Evolutionary conservation across 108 stramenopile species (phyloP), one percentile per base, ranked within the genome.

Genomic region (Cyclotella distinguenda): DNA sequence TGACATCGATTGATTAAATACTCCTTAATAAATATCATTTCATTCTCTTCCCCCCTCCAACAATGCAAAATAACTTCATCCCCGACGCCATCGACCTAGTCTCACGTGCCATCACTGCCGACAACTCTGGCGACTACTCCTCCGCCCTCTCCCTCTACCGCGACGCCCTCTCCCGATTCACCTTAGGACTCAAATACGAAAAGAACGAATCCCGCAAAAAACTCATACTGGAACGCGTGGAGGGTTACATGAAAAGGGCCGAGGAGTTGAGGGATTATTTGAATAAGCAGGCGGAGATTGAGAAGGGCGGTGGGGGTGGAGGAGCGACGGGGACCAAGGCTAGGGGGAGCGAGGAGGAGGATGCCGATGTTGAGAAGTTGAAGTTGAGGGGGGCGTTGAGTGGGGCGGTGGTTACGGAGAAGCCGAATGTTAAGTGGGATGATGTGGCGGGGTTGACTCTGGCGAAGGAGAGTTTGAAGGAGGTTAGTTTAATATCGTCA

Each of bases 241-340:
- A 96, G 52, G 99, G 97, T 0, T 99, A 99, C 83, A 96, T 99
- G 97, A 94, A 96, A 48, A 91, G 99, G 22, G 99, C 99, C 2
- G 99, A 99, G 79, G 95, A 95, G 54, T 79, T 99, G 33, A 82
- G 95, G 27, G 89, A 94, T 51, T 80, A 88, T 65, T 31, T 95
- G 34, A 77, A 83, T 35, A 86, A 89, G 53, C 86, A 91, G 70
- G 74, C 77, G 26, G 89, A 93, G 75, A 53, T 88, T 23, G 85
- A 84, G 33, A 74, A 77, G 8, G 55, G 71, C 1, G 77, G 79
- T 3, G 71, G 80, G 1, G 77, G 63, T 15, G 66, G 53, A 8
- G 82, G 72, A 21, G 85, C 83, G 22, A 80, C 77, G 27, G 85
- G 73, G 16, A 79, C 79, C 35, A 83, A 80, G 52, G 69, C 83